Evolutionary conservation across 768 basidiomycete genomes (phyloP).

Genomic region (Pholiota conissans): DNA sequence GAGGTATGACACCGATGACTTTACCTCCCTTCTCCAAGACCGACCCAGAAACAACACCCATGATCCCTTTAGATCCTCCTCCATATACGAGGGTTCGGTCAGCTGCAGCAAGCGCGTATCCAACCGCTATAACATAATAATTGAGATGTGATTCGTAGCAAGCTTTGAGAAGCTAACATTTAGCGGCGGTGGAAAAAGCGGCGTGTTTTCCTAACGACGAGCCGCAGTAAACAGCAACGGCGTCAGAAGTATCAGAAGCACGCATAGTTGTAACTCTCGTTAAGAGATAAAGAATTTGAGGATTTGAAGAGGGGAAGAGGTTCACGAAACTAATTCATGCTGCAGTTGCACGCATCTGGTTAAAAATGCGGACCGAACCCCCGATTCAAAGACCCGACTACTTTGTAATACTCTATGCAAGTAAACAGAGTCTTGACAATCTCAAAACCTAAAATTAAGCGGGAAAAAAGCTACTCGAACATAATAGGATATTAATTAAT

Average conservation of each 20-base stretch:
- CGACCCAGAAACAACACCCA: slow-evolving; percentile 77
- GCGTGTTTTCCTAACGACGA: slow-evolving; percentile 65
- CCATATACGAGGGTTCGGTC: slow-evolving; percentile 80
- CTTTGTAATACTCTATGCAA: too few species aligned
- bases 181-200: slow-evolving; percentile 67
- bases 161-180: slow-evolving; percentile 45
- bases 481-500: too few species aligned
- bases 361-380: too few species aligned
- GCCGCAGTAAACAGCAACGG: slow-evolving; percentile 83
- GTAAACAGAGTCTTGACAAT: too few species aligned
- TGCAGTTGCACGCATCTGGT: too few species aligned
- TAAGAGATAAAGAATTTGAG: neutral
- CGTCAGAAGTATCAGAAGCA: neutral
- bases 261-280: neutral
- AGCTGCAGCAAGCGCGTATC: slow-evolving; percentile 62
- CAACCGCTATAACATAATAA: slow-evolving; percentile 53
- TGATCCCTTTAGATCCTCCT: slow-evolving; percentile 80
- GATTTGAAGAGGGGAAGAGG: neutral
- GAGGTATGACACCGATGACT: slow-evolving; percentile 78
- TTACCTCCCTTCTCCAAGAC: slow-evolving; percentile 66
- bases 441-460: too few species aligned
- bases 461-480: too few species aligned
- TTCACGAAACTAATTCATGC: too few species aligned
- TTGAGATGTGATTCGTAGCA: neutral
- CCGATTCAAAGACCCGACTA: too few species aligned